Evolutionary conservation across 179 eudicot genomes (phyloP).

Genomic region (Silene coronaria): DNA sequence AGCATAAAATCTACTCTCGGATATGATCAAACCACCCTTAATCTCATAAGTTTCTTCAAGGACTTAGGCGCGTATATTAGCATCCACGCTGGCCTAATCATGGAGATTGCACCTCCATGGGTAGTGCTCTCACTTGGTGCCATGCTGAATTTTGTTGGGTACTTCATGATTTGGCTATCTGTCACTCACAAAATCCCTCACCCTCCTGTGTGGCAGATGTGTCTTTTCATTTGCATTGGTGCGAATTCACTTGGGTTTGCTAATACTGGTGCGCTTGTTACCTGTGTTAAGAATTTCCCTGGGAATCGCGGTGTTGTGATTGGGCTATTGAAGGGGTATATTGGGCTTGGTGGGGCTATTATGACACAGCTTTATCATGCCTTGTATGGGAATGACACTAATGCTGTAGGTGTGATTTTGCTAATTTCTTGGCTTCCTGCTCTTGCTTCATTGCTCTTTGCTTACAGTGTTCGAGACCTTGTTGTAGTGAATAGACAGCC

Average conservation of each 20-base stretch:
- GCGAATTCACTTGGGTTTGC: slow-evolving; percentile 37
- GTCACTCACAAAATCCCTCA: slow-evolving; percentile 29
- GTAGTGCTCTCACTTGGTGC: slow-evolving; percentile 26
- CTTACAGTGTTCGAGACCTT: slow-evolving; percentile 20
- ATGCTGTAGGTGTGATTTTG: slow-evolving; percentile 21
- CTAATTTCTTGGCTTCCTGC: slow-evolving; percentile 34
- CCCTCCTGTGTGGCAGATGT: slow-evolving; percentile 44
- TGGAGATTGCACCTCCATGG: slow-evolving; percentile 29
- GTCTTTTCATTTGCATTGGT: slow-evolving; percentile 33
- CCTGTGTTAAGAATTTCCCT: slow-evolving; percentile 39
- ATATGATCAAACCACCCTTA: slow-evolving; percentile 39
- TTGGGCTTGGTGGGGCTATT: slow-evolving; percentile 35
- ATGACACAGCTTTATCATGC: slow-evolving; percentile 37
- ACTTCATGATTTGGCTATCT: slow-evolving; percentile 40
- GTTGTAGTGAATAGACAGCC: slow-evolving; percentile 3
- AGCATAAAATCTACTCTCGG: slow-evolving; percentile 33
- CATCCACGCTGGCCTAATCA: slow-evolving; percentile 31
- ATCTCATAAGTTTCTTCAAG: slow-evolving; percentile 36
- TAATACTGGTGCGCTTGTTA: slow-evolving; percentile 33
- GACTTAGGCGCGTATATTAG: slow-evolving; percentile 36
- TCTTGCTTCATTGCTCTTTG: slow-evolving; percentile 15
- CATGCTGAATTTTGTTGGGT: slow-evolving; percentile 22
- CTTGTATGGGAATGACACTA: slow-evolving; percentile 28
- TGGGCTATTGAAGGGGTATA: slow-evolving; percentile 34
- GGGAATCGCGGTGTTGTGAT: slow-evolving; percentile 32